These are phyloP conservation scores for Mycothermus thermophilus DNA, from an alignment of 495 filamentous ascomycete species.

Conservation along the genomic window DNA sequence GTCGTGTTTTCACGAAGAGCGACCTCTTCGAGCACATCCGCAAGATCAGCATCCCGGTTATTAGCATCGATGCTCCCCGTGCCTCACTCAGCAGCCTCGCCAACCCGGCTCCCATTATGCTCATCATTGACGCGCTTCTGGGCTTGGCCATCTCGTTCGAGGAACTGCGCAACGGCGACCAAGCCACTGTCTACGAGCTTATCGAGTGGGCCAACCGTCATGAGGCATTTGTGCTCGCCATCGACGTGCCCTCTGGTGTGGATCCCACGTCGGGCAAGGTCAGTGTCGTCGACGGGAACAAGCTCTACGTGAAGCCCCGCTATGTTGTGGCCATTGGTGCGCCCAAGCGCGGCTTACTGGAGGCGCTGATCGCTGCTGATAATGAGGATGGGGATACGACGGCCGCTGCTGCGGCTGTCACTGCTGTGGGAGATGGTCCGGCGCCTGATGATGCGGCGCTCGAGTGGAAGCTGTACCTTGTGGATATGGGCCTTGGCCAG, in stretches of 20 bases:
- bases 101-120: conserved; percentile 42
- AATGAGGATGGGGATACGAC: conserved; percentile 33
- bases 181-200: conserved; percentile 66
- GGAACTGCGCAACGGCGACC: conserved; percentile 66
- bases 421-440: conserved; percentile 13
- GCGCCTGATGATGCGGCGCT: conserved; percentile 16
- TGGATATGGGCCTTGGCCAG: conserved; percentile 72
- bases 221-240: conserved; percentile 60
- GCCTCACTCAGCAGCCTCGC: conserved; percentile 18
- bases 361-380: conserved; percentile 47
- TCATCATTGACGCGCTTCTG: conserved; percentile 81
- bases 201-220: conserved; percentile 79
- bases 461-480: conserved; percentile 64
- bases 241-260: conserved; percentile 80
- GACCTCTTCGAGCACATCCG: conserved; percentile 39
- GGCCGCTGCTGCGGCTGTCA: conserved; percentile 14
- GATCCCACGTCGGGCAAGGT: conserved; percentile 60
- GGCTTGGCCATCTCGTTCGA: conserved; percentile 75
- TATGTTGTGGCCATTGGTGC: conserved; percentile 72
- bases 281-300: conserved; percentile 45
- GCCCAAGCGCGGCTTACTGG: conserved; percentile 69
- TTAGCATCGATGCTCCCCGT: conserved; percentile 26
- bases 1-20: conserved; percentile 44
- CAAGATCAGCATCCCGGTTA: conserved; percentile 24
- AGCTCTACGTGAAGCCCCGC: conserved; percentile 58